Evolutionary conservation across 1,284 basidiomycete species (phyloP), one percentile per base, ranked within the genome.

Genomic region (Apiotrichum montevideense): DNA sequence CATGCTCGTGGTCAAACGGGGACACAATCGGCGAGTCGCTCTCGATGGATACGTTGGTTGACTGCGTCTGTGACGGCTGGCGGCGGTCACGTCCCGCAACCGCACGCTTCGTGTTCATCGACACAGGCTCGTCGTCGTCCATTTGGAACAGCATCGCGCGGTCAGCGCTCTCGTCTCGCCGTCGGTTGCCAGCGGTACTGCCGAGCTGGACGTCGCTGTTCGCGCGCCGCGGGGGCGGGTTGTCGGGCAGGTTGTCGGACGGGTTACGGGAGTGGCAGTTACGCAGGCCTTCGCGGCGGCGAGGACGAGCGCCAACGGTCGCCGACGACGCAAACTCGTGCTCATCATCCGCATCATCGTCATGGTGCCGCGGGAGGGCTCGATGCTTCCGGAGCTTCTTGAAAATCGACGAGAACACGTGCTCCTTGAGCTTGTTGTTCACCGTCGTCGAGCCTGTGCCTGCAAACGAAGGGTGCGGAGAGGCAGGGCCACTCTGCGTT

Each of bases 361-460:
- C 66, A 46, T 65, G 61, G 32, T 50, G 50, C 41, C 66, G 54
- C 14, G 39, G 57, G n/a, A 63, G 7, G 3, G 35, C 15, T 0
- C 64, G 65, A 32, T 67, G 66, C 61, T 68, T 72, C 62, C 68
- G 72, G 40, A 67, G 64, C 39, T 86, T 81, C 35, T 85, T 81
- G 58, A 96, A 78, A 35, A 96, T 85, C 11, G 88, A 87, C 55
- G 84, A 87, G 71, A 97, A 93, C 46, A 97, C 89, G 64, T 94
- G 90, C 68, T 96, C 91, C 76, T 92, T 93, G 57, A 97, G 79
- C 72, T 85, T 88, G 44, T 87, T 90, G 73, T 97, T 96, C 55
- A 96, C 92, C 46, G 86, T 84, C 2, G 93, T 96, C 13, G 88
- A 90, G 0, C 93, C 93, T 1, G 85, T 88, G 3, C 93, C 93